Base-by-base conservation (phyloP, 257 asterid genomes). In the Salvia rosmarinus region DNA sequence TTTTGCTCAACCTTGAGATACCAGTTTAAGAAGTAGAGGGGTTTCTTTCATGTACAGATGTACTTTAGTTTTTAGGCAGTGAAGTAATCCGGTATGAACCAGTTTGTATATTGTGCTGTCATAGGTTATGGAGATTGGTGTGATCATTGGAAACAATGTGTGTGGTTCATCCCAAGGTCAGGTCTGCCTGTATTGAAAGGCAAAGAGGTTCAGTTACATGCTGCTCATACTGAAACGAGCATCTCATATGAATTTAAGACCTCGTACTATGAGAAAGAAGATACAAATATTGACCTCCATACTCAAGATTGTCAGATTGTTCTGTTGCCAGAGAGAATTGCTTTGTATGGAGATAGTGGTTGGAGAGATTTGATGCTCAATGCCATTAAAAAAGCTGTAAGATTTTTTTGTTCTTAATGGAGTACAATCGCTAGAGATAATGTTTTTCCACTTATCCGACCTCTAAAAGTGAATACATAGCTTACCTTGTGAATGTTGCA, bases 121-220 rank as follows among this genome's bases (percentile, higher is more conserved):
- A 21, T 70, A 94, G 99, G 88, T 71, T 57, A 82, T 59, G 73
- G 79, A 34, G 75, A 77, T 60, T 91, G 99, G 99, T 86, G 99
- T 78, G 96, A 94, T 86, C 99, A 94, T 56, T 94, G 99, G 99
- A 94, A 91, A 75, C 99, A 94, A 70, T 84, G 90, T 78, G 89
- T 91, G 73, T 94, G 96, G 99, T 81, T 89, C 67, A 77, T 86
- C 73, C 91, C 92, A 21, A 78, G 73, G 39, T 68, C 82, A 56
- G 95, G 92, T 59, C 74, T 86, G 60, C 64, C 84, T 4, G 89
- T 94, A 52, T 54, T 39, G 62, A 89, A 78, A 85, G 89, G 85
- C 71, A 84, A 88, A 70, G 81, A 81, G 43, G 85, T 94, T 81
- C 76, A 39, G 70, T 60, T 94, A 60, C 77, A 74, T 44, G 96